phyloP scores from a whole-genome alignment of 441 rosid genomes.

The Gossypium lobatum region DNA sequence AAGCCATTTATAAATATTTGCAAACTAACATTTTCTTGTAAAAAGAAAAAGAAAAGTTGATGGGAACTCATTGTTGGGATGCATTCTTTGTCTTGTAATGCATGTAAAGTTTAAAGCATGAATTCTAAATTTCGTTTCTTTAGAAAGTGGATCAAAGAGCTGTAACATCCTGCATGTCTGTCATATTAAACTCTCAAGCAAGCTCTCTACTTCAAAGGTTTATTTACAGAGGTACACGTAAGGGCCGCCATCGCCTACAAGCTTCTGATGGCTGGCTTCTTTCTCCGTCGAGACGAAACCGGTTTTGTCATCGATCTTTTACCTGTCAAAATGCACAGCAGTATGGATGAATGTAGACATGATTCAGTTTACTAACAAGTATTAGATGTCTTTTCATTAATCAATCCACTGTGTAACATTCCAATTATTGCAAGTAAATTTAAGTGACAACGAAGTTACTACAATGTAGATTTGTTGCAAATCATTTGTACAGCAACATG shows the following conservation, averaged over 20 bases:
- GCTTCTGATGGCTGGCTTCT: background rate
- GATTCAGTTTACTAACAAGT: too few relatives aligned
- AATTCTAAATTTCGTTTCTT: background rate
- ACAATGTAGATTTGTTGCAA: too few relatives aligned
- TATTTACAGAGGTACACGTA: constrained; percentile 71
- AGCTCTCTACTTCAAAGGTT: constrained; percentile 52
- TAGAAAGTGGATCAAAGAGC: constrained; percentile 30
- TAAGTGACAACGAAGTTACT: too few relatives aligned
- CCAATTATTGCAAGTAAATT: too few relatives aligned
- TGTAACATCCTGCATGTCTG: constrained; percentile 64
- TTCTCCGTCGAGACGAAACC: background rate
- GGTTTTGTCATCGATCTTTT: background rate
- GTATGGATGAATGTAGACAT: too few relatives aligned
- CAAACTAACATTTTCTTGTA: constrained; percentile 18
- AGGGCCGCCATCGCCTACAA: background rate
- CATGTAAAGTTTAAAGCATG: constrained; percentile 1
- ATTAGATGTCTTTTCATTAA: too few relatives aligned
- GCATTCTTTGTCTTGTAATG: background rate
- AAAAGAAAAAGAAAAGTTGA: background rate
- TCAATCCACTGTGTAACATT: too few relatives aligned
- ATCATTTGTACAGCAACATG: too few relatives aligned
- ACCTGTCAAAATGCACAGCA: too few relatives aligned
- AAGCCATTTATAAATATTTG: constrained; percentile 16
- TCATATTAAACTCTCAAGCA: constrained; percentile 53
- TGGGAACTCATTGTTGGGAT: background rate